Percentiles rank a stretch among this genome's conserved stretches.
phyloP scores from a whole-genome alignment of 345 rosid genomes.

The Adansonia digitata region DNA sequence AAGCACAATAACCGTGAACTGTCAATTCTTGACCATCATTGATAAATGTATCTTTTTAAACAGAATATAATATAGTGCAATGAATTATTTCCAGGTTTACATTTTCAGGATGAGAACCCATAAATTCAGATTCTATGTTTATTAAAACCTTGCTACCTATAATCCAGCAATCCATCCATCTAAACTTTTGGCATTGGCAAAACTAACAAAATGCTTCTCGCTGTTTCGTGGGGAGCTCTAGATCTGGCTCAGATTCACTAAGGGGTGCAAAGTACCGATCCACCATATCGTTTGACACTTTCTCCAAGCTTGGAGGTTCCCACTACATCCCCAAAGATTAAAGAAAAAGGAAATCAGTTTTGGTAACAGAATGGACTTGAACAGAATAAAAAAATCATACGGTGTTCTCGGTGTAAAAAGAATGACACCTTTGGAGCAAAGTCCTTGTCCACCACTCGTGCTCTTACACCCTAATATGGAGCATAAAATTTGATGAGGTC shows the following conservation, averaged over 20 bases:
- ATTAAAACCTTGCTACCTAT: no score
- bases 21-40: neutral
- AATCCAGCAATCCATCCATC: neutral
- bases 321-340: constrained; percentile 46
- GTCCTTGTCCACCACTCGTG: constrained; percentile 79
- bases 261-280: constrained; percentile 63
- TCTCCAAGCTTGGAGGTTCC: constrained; percentile 70
- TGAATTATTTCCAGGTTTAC: neutral
- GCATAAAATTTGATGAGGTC: neutral
- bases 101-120: neutral
- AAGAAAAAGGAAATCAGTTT: neutral
- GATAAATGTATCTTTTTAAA: neutral
- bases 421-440: constrained; percentile 60
- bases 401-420: neutral
- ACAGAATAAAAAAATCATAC: neutral
- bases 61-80: neutral
- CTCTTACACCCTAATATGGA: constrained; percentile 64
- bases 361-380: neutral
- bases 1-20: neutral
- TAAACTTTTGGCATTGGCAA: neutral
- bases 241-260: constrained; percentile 54
- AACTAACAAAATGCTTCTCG: constrained; percentile 56
- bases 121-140: neutral
- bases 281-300: constrained; percentile 76
- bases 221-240: constrained; percentile 69